Evolutionary conservation across 2,329 filamentous ascomycete species (phyloP), one percentile per base, ranked within the genome.

Genomic region (Clonostachys solani): DNA sequence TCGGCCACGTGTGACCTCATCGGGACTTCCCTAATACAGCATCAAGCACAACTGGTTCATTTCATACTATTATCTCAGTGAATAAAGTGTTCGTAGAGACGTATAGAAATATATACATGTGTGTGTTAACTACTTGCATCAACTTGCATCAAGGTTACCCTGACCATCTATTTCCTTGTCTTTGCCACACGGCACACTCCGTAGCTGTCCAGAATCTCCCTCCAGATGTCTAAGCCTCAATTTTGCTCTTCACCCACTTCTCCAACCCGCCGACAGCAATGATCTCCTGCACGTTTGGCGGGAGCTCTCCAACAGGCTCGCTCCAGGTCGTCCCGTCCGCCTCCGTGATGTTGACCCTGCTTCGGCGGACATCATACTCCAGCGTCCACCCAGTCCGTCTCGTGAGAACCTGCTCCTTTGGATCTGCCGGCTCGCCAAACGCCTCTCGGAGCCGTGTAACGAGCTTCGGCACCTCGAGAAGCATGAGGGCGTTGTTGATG

Each of bases 371-470:
- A 63, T 96, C 89, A 90, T 90, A 95, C 5, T 79, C 74, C 29
- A 95, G 73, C 44, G 73, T 91, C 91, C 90, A 96, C 13, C 89
- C 89, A 0, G 89, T 95, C 33, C 89, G 76, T 29, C 84, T 74
- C 0, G 89, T 92, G 15, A 82, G 65, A 40, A 73, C 60, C 66
- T 84, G 86, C 33, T 69, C 58, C 2, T 56, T 66, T 13, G 71
- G 16, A 12, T 29, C 40, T 13, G n/a, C 64, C 23, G 23, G 10
- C 16, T 58, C 65, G 45, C 68, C 65, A 61, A 82, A 91, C 1
- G 73, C 73, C 60, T 81, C 80, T 2, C 87, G 72, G 18, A 92
- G 72, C 33, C 84, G 73, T 61, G 84, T 64, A 5, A 90, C 75
- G 1, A 92, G 72, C 16, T 71, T 4, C 86, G 86, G 2, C 4